These are phyloP conservation scores for Themeda triandra DNA, from an alignment of 176 grass and related monocot genomes.

Conservation along the genomic window DNA sequence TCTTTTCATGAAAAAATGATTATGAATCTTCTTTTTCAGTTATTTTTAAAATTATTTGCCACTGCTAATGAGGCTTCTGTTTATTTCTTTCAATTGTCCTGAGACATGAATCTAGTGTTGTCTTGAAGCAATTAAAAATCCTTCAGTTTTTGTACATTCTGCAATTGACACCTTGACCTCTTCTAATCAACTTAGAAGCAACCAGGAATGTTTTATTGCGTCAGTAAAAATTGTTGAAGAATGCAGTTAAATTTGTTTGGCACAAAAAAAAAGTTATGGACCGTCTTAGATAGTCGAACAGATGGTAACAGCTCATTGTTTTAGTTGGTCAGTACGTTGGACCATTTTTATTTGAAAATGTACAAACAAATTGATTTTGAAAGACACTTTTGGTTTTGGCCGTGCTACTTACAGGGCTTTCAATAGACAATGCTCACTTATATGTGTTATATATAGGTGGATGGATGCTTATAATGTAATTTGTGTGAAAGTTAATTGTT, in stretches of 20 bases:
- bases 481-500: constrained; percentile 9
- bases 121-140: neutral
- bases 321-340: neutral
- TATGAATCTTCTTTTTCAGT: neutral
- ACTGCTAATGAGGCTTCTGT: neutral
- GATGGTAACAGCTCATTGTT: neutral
- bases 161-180: neutral
- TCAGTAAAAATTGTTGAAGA: neutral
- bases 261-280: neutral
- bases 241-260: neutral
- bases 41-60: neutral
- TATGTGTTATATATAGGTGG: too few relatives aligned
- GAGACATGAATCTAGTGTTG: neutral
- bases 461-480: neutral
- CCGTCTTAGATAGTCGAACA: neutral
- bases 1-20: neutral
- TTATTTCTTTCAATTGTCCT: neutral
- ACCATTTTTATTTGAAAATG: neutral
- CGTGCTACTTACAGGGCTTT: neutral
- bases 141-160: neutral
- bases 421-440: neutral
- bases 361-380: neutral
- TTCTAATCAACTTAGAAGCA: neutral
- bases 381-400: neutral
- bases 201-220: neutral